Evolutionary conservation across 345 rosid genomes (phyloP).

Genomic region (Schrenkiella parvula): DNA sequence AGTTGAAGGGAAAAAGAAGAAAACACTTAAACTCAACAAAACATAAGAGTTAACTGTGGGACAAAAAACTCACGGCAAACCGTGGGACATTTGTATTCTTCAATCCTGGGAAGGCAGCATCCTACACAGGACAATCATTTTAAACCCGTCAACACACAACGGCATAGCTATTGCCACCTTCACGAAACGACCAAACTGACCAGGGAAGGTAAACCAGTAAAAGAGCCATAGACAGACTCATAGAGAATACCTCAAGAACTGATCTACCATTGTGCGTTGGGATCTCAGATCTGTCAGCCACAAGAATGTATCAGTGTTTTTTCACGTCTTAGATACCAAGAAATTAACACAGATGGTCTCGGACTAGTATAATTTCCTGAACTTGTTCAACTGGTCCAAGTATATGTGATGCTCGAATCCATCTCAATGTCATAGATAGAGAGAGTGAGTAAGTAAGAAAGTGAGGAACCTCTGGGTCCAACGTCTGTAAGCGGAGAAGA

Average conservation of each 20-base stretch:
- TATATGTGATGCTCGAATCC: neutral
- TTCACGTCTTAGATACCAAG: neutral
- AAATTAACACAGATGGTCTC: neutral
- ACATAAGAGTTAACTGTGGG: neutral
- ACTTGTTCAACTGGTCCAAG: neutral
- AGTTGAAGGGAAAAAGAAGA: neutral
- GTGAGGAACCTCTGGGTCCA: slow-evolving; percentile 52
- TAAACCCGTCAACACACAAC: neutral
- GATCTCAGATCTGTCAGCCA: slow-evolving; percentile 48
- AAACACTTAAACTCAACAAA: neutral
- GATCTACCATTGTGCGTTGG: slow-evolving; percentile 38
- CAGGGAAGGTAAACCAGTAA: neutral
- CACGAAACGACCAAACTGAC: neutral
- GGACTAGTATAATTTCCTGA: neutral
- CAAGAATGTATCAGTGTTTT: neutral
- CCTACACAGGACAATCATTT: slow-evolving; percentile 31
- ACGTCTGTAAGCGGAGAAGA: slow-evolving; percentile 54
- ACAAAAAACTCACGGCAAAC: slow-evolving; percentile 44
- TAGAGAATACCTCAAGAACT: slow-evolving; percentile 42
- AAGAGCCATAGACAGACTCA: neutral
- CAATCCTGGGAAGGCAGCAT: slow-evolving; percentile 29
- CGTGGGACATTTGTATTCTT: slow-evolving; percentile 49
- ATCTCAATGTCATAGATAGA: neutral
- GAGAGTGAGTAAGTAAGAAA: neutral
- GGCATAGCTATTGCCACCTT: neutral